phyloP scores from a whole-genome alignment of 306 rosid species.

The Arachis hypogaea region DNA sequence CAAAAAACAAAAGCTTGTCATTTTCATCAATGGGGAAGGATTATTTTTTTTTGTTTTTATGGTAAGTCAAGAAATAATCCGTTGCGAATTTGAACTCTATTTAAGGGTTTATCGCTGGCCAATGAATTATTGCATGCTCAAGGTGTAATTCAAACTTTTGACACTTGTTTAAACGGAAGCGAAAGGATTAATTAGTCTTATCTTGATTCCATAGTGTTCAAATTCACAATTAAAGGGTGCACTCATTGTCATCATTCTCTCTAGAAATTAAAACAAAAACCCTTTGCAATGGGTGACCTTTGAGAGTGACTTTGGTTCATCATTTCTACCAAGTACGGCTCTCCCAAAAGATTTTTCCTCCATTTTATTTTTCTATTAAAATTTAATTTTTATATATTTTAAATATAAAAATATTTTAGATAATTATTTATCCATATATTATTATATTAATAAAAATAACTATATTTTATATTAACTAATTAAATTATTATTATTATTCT shows the following conservation, averaged over 20 bases:
- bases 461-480: no score
- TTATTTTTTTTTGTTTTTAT: no score
- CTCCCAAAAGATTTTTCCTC: slow-evolving; percentile 21
- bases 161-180: not conserved
- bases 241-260: slow-evolving; percentile 38
- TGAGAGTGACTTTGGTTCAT: slow-evolving; percentile 49
- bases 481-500: no score
- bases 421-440: no score
- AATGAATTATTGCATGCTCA: no score
- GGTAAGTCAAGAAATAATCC: no score
- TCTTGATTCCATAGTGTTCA: slow-evolving; percentile 41
- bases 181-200: slow-evolving; percentile 1
- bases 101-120: no score
- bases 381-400: no score
- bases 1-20: slow-evolving; percentile 41
- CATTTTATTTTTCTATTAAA: slow-evolving; percentile 10
- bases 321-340: slow-evolving; percentile 41
- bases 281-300: slow-evolving; percentile 52
- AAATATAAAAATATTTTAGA: no score
- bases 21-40: slow-evolving; percentile 42
- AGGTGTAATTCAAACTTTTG: no score
- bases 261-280: slow-evolving; percentile 34
- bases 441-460: no score
- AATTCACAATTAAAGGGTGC: slow-evolving; percentile 53
- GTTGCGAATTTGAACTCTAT: no score